These are phyloP conservation scores for Myotisia sp. DNA, from an alignment of 2,329 filamentous ascomycete genomes.

Conservation along the genomic window DNA sequence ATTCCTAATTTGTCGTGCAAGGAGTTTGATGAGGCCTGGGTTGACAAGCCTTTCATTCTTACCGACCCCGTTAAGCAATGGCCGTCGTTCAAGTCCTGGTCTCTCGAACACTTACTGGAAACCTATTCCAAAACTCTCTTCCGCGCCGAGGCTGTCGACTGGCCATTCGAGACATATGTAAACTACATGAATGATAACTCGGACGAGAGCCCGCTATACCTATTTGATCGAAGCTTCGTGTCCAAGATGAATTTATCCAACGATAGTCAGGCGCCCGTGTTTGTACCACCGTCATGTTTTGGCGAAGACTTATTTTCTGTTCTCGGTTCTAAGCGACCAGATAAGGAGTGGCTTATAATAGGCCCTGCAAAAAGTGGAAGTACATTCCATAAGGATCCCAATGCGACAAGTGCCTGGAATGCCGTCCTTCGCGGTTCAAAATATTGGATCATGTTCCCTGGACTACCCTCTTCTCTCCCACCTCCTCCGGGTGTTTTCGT, in stretches of 20 bases:
- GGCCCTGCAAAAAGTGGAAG: conserved; percentile 77
- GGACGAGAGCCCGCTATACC: conserved; percentile 82
- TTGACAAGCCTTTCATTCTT: conserved; percentile 70
- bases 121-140: conserved; percentile 56
- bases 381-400: conserved; percentile 80
- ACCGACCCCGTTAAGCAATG: conserved; percentile 68
- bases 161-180: conserved; percentile 67
- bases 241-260: conserved; percentile 59
- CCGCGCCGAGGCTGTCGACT: conserved; percentile 85
- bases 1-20: conserved; percentile 53
- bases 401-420: conserved; percentile 72
- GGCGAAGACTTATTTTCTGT: conserved; percentile 74
- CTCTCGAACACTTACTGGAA: conserved; percentile 49
- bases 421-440: conserved; percentile 79
- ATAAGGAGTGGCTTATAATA: conserved; percentile 84
- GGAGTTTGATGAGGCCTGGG: conserved; percentile 65
- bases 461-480: conserved; percentile 38
- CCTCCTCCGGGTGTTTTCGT: conserved; percentile 81
- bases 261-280: conserved; percentile 40
- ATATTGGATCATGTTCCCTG: conserved; percentile 97
- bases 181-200: conserved; percentile 64
- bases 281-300: conserved; percentile 73
- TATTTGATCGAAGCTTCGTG: conserved; percentile 78
- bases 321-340: conserved; percentile 62
- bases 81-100: conserved; percentile 66